These are phyloP conservation scores for Pichia insulana DNA, from an alignment of 805 yeast genomes.

Conservation along the genomic window DNA sequence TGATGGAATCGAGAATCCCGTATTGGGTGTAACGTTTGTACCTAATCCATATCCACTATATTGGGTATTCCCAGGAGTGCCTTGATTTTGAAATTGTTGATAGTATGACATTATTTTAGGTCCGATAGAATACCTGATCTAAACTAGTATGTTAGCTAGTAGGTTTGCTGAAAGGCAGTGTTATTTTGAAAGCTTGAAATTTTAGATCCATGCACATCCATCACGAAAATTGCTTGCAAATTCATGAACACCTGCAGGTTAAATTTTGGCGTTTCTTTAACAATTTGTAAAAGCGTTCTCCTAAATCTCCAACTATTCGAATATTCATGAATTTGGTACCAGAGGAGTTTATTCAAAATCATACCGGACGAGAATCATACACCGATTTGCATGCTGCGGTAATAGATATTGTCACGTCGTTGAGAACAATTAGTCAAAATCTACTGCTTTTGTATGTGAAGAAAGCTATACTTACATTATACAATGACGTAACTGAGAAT, in stretches of 20 bases:
- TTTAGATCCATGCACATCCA: no score
- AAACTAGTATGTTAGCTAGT: no score
- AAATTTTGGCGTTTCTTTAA: no score
- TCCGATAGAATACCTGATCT: no score
- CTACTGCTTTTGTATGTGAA: conserved; percentile 7
- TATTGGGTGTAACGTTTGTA: not conserved
- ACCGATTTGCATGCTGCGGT: conserved; percentile 12
- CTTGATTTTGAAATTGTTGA: conserved; percentile 18
- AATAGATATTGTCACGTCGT: conserved; percentile 13
- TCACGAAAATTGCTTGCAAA: no score
- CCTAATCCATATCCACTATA: conserved; percentile 3
- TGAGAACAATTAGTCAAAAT: conserved; percentile 7
- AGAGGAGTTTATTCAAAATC: not conserved
- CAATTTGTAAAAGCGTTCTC: no score
- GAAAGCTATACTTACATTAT: conserved; percentile 6
- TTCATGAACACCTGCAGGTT: no score
- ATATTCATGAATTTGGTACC: not conserved
- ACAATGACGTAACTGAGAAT: conserved; percentile 1
- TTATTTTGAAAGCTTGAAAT: no score
- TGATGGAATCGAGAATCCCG: conserved; percentile 6
- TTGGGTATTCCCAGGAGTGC: conserved; percentile 13
- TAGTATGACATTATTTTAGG: conserved; percentile 29
- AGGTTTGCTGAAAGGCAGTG: no score
- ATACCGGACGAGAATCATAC: not conserved
- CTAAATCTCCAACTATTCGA: no score